phyloP scores from a whole-genome alignment of 164 flowering plant genomes.

The Sextonia rubra region DNA sequence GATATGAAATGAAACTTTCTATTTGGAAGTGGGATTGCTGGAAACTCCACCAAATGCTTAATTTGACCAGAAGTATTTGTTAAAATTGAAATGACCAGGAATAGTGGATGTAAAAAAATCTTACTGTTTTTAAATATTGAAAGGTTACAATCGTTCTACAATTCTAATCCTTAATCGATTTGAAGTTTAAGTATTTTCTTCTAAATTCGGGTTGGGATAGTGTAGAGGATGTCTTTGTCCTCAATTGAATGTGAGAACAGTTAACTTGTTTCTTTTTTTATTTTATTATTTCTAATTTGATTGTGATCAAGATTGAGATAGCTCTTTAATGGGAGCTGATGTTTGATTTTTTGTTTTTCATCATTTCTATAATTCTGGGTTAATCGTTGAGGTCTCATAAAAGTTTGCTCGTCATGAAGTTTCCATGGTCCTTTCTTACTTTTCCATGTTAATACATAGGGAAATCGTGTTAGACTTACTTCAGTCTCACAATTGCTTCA shows the following conservation, averaged over 20 bases:
- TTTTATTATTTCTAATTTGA: not conserved
- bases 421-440: not conserved
- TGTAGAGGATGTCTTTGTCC: not conserved
- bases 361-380: not conserved
- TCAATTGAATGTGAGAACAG: not conserved
- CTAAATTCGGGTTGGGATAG: too few relatives aligned
- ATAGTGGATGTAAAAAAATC: too few relatives aligned
- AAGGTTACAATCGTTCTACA: too few relatives aligned
- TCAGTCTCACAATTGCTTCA: not conserved
- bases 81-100: too few relatives aligned
- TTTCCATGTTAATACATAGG: not conserved
- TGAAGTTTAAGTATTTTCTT: too few relatives aligned
- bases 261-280: not conserved
- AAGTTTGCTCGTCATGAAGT: constrained; percentile 1
- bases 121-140: too few relatives aligned
- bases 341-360: not conserved
- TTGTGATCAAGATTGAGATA: not conserved
- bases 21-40: not conserved
- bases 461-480: not conserved
- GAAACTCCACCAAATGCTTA: too few relatives aligned
- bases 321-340: not conserved
- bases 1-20: not conserved
- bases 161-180: too few relatives aligned
- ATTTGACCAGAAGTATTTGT: too few relatives aligned
- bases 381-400: not conserved